A percentile compares a stretch with the other conserved stretches of the same genome.
Conservation (phyloP, 768 basidiomycete genomes). For the Suillus americanus region DNA sequence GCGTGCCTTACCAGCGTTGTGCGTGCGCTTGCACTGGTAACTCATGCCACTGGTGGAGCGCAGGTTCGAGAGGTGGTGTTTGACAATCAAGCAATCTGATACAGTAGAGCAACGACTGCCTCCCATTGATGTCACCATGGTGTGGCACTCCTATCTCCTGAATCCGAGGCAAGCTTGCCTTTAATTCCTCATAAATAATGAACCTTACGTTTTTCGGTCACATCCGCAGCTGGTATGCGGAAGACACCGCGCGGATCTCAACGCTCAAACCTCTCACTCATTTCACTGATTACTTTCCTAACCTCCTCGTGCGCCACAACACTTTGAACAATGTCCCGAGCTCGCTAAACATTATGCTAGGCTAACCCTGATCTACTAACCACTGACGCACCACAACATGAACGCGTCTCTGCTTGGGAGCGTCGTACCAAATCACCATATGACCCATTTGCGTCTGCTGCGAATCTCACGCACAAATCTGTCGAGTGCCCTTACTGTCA, state of each 20-base stretch:
- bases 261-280: background rate
- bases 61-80: slow-evolving; percentile 39
- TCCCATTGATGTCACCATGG: slow-evolving; percentile 40
- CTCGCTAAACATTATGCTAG: background rate
- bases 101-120: slow-evolving; percentile 21
- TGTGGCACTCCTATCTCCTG: slow-evolving; percentile 40
- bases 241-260: slow-evolving; percentile 13
- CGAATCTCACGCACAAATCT: slow-evolving; percentile 15
- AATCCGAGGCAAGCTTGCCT: slow-evolving; percentile 32
- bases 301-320: slow-evolving; percentile 12
- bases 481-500: slow-evolving; percentile 33
- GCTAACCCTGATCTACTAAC: slow-evolving; percentile 2
- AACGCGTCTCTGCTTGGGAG: slow-evolving; percentile 5
- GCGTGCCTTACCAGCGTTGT: background rate
- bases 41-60: background rate
- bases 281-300: slow-evolving; percentile 11
- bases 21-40: background rate
- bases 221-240: slow-evolving; percentile 24
- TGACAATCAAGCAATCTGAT: slow-evolving; percentile 4
- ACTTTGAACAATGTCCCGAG: background rate
- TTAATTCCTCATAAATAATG: background rate
- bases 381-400: background rate
- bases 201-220: background rate
- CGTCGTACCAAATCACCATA: slow-evolving; percentile 16
- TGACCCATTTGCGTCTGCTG: slow-evolving; percentile 27